Base-by-base conservation (phyloP, 495 filamentous ascomycete species). In the Penicillium ochrochloron region DNA sequence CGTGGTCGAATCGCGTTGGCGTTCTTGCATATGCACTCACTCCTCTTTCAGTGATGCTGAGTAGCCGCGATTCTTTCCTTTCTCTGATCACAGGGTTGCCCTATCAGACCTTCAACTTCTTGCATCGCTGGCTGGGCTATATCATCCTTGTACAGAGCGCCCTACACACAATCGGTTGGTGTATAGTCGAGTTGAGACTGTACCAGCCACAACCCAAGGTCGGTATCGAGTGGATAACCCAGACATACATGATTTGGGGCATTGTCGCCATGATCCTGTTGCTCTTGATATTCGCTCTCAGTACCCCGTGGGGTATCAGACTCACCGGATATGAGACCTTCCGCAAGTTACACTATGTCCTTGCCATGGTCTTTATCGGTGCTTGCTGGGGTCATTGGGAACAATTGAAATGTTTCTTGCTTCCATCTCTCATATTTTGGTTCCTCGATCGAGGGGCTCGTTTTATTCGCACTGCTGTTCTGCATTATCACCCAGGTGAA, bases 311-410 rank as follows among this genome's bases (percentile, higher is more conserved):
- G 70, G 86, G 78, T 0, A 85, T 89, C 57, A 73, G 77, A 37
- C 69, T 83, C n/a, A 89, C 86, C 0, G 89, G 88, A 5, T 89
- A 90, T 70, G 88, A 90, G 65, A 80, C 86, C 66, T 91, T 90
- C 73, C 77, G 86, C 12, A 88, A 90, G 63, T 69, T 80, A 3
- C 88, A 90, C 69, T 87, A 89, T 65, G 73, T 89, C 12, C 66
- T 90, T 14, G 88, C 88, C 0, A 82, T 86, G 75, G 72, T 90
- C 19, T 90, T 88, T 68, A 79, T 90, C 33, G 88, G 87, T 0
- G 87, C 86, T 34, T 86, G 87, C 69, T 90, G 87, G 82, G 88
- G 82, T 9, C 88, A 91, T 63, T 91, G 88, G 89, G 71, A 76
- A 10, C 70, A 85, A 46, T 73, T 90, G 37, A 78, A 81, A 41